Evolutionary conservation across 495 filamentous ascomycete genomes (phyloP).

Genomic region (Penicillium ochrochloron): DNA sequence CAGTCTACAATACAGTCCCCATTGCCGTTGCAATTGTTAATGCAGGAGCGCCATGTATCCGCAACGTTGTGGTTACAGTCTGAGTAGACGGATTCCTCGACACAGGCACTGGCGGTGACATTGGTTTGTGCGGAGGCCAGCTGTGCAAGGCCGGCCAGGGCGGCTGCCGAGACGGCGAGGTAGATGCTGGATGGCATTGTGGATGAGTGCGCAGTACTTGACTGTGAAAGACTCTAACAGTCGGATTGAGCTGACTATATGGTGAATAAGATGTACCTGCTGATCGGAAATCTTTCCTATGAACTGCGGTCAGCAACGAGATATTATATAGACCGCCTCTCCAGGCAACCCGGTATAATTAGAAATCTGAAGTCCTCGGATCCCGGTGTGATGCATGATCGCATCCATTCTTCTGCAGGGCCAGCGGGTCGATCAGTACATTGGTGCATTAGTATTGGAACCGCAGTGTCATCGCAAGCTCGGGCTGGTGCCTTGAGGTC

Average conservation of each 20-base stretch:
- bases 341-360: background rate
- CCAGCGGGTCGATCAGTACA: slow-evolving; percentile 23
- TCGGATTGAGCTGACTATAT: background rate
- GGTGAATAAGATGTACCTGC: background rate
- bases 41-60: slow-evolving; percentile 30
- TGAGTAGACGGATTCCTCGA: slow-evolving; percentile 23
- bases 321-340: slow-evolving; percentile 6
- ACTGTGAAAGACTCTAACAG: background rate
- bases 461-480: slow-evolving; percentile 23
- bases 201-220: background rate
- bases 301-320: background rate
- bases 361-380: slow-evolving; percentile 2
- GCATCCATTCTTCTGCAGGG: slow-evolving; percentile 10
- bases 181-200: slow-evolving; percentile 28
- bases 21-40: slow-evolving; percentile 28
- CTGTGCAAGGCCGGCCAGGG: slow-evolving; percentile 22
- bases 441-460: slow-evolving; percentile 19
- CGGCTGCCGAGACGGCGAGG: slow-evolving; percentile 22
- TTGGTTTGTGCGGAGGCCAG: slow-evolving; percentile 32
- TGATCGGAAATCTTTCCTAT: too few species aligned
- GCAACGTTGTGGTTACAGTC: slow-evolving; percentile 33
- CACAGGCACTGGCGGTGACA: slow-evolving; percentile 30
- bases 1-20: slow-evolving; percentile 34
- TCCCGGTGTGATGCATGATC: slow-evolving; percentile 12
- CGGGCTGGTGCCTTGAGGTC: background rate